Base-by-base conservation (phyloP, 225 moss, liverwort and hornwort genomes). In the Asterella californica region DNA sequence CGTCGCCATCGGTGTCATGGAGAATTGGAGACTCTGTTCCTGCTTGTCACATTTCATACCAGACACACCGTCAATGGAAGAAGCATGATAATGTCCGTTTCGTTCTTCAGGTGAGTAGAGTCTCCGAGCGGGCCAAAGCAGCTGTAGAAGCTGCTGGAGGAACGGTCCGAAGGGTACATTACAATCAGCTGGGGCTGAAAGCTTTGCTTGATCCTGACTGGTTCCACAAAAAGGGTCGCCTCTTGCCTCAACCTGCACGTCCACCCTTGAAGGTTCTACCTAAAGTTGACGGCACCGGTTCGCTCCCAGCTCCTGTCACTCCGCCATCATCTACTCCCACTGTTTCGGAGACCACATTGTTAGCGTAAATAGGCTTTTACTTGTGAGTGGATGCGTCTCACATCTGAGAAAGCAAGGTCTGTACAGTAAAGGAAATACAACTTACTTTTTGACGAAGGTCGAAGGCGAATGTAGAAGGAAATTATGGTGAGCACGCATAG, bases 131-230 rank as follows among this genome's bases (percentile, higher is more conserved):
- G 69, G 97, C 97, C 27, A 99, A 94, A 81, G 60, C 80, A 42
- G 95, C 97, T 70, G 85, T 99, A 71, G 97, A 94, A 88, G 97
- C 95, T 73, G 94, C 97, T 78, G 97, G 97, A 77, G 97, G 97
- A 79, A 94, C 87, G 83, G 97, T 95, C 0, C 91, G 86, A 85
- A 90, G 61, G 57, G 97, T 99, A 18, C 97, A 99, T 71, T 99
- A 99, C 55, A 99, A 99, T 77, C 89, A 92, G 69, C 82, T 99
- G 48, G 97, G 97, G 46, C 91, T 99, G 53, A 85, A 89, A 79
- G 97, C 97, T 54, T 84, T 99, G 34, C 88, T 99, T 3, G 95
- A 92, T 84, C 97, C 97, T 19, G 93, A 92, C 62, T 99, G 97
- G 97, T 99, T 99, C 84, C 86, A 90, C 38, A 89, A 86, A 85